phyloP scores from a whole-genome alignment of 2,329 filamentous ascomycete species.

The Ploettnerulaceae sp. region DNA sequence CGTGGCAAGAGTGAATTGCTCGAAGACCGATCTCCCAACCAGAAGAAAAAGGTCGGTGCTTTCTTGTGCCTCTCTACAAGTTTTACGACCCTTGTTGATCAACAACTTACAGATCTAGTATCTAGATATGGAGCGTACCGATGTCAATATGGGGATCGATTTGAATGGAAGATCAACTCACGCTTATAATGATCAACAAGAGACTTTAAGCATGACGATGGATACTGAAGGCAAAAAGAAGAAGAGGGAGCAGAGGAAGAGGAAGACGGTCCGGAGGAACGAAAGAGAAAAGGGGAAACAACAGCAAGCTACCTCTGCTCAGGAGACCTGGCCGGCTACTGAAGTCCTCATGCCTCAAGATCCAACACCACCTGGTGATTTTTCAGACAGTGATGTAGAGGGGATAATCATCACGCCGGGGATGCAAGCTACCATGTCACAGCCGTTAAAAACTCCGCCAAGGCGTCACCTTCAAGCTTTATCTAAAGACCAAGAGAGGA shows the following conservation, averaged over 20 bases:
- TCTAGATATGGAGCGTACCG: no score
- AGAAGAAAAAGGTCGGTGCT: no score
- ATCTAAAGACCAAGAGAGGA: background rate
- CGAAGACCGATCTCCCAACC: no score
- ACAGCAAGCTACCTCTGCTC: background rate
- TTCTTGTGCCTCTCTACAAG: no score
- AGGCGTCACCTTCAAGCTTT: constrained; percentile 1
- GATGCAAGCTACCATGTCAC: background rate
- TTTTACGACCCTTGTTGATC: no score
- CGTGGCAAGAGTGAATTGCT: no score
- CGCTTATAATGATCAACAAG: no score
- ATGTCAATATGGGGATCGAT: no score
- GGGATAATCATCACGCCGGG: constrained; percentile 6
- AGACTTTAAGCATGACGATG: no score
- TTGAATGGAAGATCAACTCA: no score
- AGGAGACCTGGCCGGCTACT: background rate
- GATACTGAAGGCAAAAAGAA: no score
- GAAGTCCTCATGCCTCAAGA: background rate
- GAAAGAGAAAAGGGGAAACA: background rate
- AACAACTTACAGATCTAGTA: no score
- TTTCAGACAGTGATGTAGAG: constrained; percentile 1
- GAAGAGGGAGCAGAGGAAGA: background rate
- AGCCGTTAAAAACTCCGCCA: background rate
- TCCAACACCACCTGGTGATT: background rate
- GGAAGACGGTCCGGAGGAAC: background rate